phyloP scores from a whole-genome alignment of 2,329 filamentous ascomycete genomes.

The Ascosphaera aggregata region DNA sequence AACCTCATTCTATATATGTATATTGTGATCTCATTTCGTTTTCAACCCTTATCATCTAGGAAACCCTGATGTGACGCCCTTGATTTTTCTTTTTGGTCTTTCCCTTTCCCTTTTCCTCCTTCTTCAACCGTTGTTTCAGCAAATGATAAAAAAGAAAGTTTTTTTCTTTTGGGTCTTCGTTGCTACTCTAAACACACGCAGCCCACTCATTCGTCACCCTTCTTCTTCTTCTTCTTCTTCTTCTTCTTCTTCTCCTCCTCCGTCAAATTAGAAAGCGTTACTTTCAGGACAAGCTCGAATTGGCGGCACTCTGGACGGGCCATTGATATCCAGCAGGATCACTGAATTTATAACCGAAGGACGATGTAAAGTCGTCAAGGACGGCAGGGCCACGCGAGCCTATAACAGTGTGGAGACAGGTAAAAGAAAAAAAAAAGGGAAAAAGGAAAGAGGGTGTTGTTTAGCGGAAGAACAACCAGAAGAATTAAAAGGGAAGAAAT shows the following conservation, averaged over 20 bases:
- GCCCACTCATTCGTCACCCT: too few species aligned
- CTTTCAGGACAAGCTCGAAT: not conserved
- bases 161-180: too few species aligned
- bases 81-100: too few species aligned
- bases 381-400: conserved; percentile 92
- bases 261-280: not conserved
- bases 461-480: not conserved
- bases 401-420: conserved; percentile 16
- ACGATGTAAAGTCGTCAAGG: conserved; percentile 91
- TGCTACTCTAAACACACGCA: too few species aligned
- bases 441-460: not conserved
- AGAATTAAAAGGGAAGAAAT: not conserved
- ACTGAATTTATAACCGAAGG: conserved; percentile 97
- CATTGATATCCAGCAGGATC: conserved; percentile 92
- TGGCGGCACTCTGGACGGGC: conserved; percentile 24
- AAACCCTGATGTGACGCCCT: too few species aligned
- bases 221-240: not conserved
- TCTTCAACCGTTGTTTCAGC: too few species aligned
- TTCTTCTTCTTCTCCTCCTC: not conserved
- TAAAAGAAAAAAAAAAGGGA: not conserved
- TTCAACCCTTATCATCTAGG: too few species aligned
- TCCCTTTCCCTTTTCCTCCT: too few species aligned
- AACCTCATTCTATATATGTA: too few species aligned
- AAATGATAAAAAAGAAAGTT: too few species aligned
- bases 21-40: too few species aligned